Conservation (phyloP, 441 rosid species). For the Corymbia citriodora region DNA sequence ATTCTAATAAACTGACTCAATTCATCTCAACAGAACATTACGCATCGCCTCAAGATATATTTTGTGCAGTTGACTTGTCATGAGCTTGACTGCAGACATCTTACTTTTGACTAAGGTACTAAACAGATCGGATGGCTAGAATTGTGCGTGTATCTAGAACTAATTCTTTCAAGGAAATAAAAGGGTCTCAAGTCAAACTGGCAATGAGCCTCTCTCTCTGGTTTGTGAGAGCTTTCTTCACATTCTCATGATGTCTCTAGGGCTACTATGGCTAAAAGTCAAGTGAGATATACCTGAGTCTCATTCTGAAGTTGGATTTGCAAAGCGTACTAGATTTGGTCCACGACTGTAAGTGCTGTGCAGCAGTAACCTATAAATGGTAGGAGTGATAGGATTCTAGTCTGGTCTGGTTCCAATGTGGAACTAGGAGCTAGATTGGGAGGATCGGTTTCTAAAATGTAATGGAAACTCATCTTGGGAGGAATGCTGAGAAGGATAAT, state of each 20-base stretch:
- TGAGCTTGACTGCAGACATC: not conserved
- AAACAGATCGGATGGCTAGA: not conserved
- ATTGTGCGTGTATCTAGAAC: not conserved
- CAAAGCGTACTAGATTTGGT: not conserved
- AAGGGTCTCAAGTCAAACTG: not conserved
- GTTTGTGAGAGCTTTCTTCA: not conserved
- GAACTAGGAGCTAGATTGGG: no score
- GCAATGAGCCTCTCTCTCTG: not conserved
- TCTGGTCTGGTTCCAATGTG: no score
- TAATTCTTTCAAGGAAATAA: not conserved
- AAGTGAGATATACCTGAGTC: not conserved
- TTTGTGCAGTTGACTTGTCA: not conserved
- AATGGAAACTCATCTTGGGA: not conserved
- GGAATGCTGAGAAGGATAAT: not conserved
- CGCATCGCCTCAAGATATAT: not conserved
- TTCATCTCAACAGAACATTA: not conserved
- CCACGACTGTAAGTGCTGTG: no score
- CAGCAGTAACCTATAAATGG: not conserved
- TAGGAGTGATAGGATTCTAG: no score
- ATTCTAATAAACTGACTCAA: not conserved
- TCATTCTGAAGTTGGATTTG: not conserved
- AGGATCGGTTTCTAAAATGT: no score
- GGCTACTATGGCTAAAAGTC: not conserved
- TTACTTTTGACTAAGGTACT: not conserved
- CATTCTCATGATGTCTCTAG: not conserved